phyloP scores from a whole-genome alignment of 1,284 basidiomycete species.

The Malassezia obtusa region DNA sequence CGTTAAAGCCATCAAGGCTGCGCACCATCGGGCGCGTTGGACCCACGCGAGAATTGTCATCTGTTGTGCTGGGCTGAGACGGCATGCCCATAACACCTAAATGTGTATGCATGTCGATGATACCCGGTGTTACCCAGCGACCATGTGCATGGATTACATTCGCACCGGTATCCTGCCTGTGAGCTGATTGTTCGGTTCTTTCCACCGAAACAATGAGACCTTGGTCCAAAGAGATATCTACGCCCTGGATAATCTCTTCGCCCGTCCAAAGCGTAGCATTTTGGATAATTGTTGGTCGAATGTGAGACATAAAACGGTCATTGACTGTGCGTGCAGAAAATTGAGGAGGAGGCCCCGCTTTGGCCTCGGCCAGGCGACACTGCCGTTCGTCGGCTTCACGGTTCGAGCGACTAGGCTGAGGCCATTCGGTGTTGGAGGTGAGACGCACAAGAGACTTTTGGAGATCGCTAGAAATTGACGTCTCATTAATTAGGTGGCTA shows the following conservation, averaged over 20 bases:
- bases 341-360: slow-evolving; percentile 51
- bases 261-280: slow-evolving; percentile 76
- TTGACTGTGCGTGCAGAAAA: slow-evolving; percentile 58
- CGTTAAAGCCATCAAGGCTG: slow-evolving; percentile 58
- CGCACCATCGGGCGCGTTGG: slow-evolving; percentile 56
- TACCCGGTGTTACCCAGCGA: slow-evolving; percentile 48
- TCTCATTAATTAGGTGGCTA: too few species aligned
- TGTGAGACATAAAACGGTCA: slow-evolving; percentile 63
- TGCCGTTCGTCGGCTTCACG: background rate
- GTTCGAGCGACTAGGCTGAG: background rate
- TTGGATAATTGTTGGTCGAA: slow-evolving; percentile 59
- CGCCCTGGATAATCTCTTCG: slow-evolving; percentile 56
- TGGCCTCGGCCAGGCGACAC: slow-evolving; percentile 20
- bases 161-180: background rate
- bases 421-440: background rate
- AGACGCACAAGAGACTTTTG: too few species aligned
- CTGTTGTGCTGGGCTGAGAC: slow-evolving; percentile 51
- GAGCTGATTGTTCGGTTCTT: slow-evolving; percentile 14
- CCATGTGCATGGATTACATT: slow-evolving; percentile 26
- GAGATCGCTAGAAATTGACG: too few species aligned
- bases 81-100: slow-evolving; percentile 52
- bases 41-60: slow-evolving; percentile 52
- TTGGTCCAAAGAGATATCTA: slow-evolving; percentile 50
- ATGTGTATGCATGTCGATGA: slow-evolving; percentile 72
- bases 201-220: slow-evolving; percentile 52